Evolutionary conservation across 2,329 filamentous ascomycete genomes (phyloP).

Genomic region (Colletotrichum sp.): DNA sequence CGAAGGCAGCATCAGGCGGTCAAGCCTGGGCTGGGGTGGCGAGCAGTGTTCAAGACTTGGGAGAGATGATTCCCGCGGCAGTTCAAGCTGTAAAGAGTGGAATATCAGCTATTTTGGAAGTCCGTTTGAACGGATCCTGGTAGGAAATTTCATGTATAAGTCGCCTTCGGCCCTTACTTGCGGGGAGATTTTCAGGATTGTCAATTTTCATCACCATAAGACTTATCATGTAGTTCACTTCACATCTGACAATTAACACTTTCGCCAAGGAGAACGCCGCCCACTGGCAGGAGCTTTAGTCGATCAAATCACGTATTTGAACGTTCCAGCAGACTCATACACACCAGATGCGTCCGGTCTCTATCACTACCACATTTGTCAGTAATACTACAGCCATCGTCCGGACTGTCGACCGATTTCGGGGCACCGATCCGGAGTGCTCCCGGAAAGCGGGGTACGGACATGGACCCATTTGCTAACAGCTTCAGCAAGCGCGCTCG

Average conservation of each 20-base stretch:
- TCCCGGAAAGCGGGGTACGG: background rate
- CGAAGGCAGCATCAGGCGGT: conserved; percentile 40
- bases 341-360: background rate
- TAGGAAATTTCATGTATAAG: background rate
- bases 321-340: background rate
- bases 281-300: background rate
- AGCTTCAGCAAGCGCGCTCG: background rate
- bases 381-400: background rate
- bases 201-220: background rate
- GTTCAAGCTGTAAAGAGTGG: conserved; percentile 57
- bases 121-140: conserved; percentile 21
- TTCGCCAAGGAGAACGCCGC: background rate
- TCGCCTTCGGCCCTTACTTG: background rate
- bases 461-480: background rate
- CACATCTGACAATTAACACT: background rate
- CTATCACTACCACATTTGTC: background rate
- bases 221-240: too few species aligned
- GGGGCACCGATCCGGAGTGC: background rate
- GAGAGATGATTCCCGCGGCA: conserved; percentile 50
- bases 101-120: conserved; percentile 58
- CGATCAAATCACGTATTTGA: background rate
- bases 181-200: background rate
- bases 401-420: background rate
- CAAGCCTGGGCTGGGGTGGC: conserved; percentile 55
- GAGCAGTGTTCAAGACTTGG: conserved; percentile 50